A percentile compares a stretch with the other conserved stretches of the same genome.
Evolutionary conservation across 768 basidiomycete species (phyloP).

Genomic region (Asterophora parasitica): DNA sequence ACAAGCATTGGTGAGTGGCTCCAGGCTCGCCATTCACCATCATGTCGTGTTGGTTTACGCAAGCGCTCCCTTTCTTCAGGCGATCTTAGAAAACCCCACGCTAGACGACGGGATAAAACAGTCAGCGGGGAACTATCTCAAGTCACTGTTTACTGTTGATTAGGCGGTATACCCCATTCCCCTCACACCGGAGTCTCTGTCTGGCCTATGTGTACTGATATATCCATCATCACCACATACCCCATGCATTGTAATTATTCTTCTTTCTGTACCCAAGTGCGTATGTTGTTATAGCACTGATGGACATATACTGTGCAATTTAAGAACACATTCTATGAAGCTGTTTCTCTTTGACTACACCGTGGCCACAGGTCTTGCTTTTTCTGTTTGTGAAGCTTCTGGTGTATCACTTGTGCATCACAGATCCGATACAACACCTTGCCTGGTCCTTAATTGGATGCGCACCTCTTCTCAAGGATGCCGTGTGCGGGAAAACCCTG

Average conservation of each 20-base stretch:
- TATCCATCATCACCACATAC: conserved; percentile 5
- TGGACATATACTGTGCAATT: no score
- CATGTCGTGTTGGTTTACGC: background rate
- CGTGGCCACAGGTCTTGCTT: no score
- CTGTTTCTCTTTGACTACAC: no score
- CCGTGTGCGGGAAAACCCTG: no score
- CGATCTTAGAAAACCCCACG: conserved; percentile 53
- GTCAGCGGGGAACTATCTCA: conserved; percentile 68
- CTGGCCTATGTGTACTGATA: conserved; percentile 12
- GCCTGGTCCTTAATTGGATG: no score
- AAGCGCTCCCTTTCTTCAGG: conserved; percentile 30
- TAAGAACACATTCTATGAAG: no score
- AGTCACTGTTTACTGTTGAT: conserved; percentile 52
- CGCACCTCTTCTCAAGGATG: no score
- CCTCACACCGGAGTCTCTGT: conserved; percentile 3
- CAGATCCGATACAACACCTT: no score
- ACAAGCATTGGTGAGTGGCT: conserved; percentile 50
- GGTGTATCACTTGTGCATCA: no score
- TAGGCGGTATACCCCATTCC: conserved; percentile 14
- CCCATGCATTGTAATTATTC: background rate
- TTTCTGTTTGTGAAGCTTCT: no score
- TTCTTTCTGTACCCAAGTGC: background rate
- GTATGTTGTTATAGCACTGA: no score
- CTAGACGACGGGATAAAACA: conserved; percentile 59
- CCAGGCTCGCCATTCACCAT: background rate